Base-by-base conservation (phyloP, 805 yeast genomes). In the Ogataea ganodermae region DNA sequence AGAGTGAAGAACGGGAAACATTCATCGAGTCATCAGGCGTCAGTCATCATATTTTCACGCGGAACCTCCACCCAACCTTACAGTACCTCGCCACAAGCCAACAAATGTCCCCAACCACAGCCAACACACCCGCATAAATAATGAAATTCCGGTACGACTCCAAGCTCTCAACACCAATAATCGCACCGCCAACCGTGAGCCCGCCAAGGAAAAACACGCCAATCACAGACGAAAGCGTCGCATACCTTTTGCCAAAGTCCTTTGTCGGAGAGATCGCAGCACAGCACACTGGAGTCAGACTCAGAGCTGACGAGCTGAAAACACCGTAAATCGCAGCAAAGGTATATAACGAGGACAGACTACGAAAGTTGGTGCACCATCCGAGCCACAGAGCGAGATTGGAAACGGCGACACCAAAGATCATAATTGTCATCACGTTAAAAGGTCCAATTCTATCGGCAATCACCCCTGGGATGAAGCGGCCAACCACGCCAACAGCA, bases 321-420 rank as follows among this genome's bases (percentile, higher is more conserved):
- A 81, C 74, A 0, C 88, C 88, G 59, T 75, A 81, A 4, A 31
- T 57, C 44, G 31, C 73, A 9, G 56, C 68, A 62, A 79, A 83
- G 1, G 71, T 74, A 57, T 78, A 79, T 42, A 83, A 57, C 0
- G 73, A 72, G 2, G 60, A 64, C 24, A 65, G 50, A 35, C 54
- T 43, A 26, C 44, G 39, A 6, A 76, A 67, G 27, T 55, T 56
- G 13, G 59, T 49, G 1, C 84, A 84, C 50, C 79, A 75, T 1
- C 88, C 88, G 9, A 81, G 63, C 87, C 88, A 82, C 12, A 83
- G 55, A 0, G 70, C 71, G 32, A 83, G 63, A 13, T 78, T 71
- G 23, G 76, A 62, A 0, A 81, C n/a, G 1, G 72, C 63, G 20
- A 78, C 71, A 6, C 79, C 65, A 2, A 62, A 27, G n/a, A 77